phyloP scores from a whole-genome alignment of 192 early-diverging fungal genomes.

The Neocallimastix lanati region DNA sequence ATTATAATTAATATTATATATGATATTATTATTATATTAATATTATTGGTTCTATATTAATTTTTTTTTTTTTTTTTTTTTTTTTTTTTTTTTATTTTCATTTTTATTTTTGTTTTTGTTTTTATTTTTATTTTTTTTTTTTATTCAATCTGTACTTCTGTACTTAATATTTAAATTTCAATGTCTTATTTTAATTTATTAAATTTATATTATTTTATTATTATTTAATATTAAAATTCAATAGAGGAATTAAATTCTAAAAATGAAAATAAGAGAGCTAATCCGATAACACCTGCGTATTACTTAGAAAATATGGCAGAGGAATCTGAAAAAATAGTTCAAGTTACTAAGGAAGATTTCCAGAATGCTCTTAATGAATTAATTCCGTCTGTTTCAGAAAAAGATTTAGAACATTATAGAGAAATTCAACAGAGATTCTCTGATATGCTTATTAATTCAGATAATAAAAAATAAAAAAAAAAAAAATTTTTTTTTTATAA shows the following conservation, averaged over 20 bases:
- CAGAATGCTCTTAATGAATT: slow-evolving; percentile 60
- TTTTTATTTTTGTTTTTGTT: too few relatives aligned
- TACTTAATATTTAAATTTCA: too few relatives aligned
- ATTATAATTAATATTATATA: too few relatives aligned
- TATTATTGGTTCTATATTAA: slow-evolving; percentile 1
- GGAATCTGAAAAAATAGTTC: slow-evolving; percentile 52
- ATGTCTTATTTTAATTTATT: too few relatives aligned
- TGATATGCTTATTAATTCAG: slow-evolving; percentile 25
- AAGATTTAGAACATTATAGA: slow-evolving; percentile 74
- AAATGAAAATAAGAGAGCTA: neutral
- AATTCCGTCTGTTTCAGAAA: slow-evolving; percentile 68
- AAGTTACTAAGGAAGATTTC: slow-evolving; percentile 72
- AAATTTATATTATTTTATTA: too few relatives aligned
- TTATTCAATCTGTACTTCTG: too few relatives aligned
- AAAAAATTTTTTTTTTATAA: too few relatives aligned
- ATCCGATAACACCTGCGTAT: slow-evolving; percentile 69
- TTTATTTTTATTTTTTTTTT: too few relatives aligned
- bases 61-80: too few relatives aligned
- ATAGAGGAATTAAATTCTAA: neutral
- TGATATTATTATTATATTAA: neutral
- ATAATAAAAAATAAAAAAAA: slow-evolving; percentile 61
- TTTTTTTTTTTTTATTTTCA: too few relatives aligned
- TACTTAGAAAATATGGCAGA: slow-evolving; percentile 69
- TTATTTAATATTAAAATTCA: slow-evolving; percentile 15
- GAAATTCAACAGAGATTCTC: slow-evolving; percentile 58